Base-by-base conservation (phyloP, 2,329 filamentous ascomycete genomes). In the Aspergillus pseudoterreus region DNA sequence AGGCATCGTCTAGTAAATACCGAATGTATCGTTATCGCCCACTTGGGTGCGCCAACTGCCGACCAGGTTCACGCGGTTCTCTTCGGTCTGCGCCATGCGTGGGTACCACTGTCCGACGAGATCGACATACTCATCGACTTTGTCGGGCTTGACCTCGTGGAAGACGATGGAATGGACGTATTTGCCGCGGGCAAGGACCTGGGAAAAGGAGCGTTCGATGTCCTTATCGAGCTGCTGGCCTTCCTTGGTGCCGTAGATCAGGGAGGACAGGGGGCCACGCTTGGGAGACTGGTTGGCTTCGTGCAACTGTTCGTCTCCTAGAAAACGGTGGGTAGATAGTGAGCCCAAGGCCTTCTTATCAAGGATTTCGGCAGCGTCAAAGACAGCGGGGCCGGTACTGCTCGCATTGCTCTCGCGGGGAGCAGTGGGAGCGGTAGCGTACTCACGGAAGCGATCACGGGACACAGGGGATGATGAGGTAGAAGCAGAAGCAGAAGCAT, bases 1-100 rank as follows among this genome's bases (percentile, higher is more conserved):
- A 30, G 8, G 27, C 27, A 30, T 30, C 27, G 27, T 30, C 27
- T 30, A 39, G 17, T 54, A 71, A 83, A 55, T 82, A 96, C 92
- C 84, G 75, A 99, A 99, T 0, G 92, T 96, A 67, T 99, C 91
- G 70, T 90, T 95, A 64, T 99, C 92, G 56, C 94, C 94, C 47
- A 99, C 92, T 72, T 99, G 94, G 14, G 92, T 96, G 72, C 92
- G 85, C 94, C 94, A 99, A 78, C 92, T 97, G 63, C 94, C 94
- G 5, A 99, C 94, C 51, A 99, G 77, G 71, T 99, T 86, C 61
- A 99, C 92, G 75, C 92, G 92, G 75, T 97, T 96, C 74, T 94
- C 87, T 17, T 88, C 85, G 60, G 85, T 81, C 53, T 82, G 80
- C 43, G 94, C 94, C 81, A 97, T 91, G 67, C 83, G 84, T 8